phyloP scores from a whole-genome alignment of 2,329 filamentous ascomycete species.

The Cladosporium sp. region DNA sequence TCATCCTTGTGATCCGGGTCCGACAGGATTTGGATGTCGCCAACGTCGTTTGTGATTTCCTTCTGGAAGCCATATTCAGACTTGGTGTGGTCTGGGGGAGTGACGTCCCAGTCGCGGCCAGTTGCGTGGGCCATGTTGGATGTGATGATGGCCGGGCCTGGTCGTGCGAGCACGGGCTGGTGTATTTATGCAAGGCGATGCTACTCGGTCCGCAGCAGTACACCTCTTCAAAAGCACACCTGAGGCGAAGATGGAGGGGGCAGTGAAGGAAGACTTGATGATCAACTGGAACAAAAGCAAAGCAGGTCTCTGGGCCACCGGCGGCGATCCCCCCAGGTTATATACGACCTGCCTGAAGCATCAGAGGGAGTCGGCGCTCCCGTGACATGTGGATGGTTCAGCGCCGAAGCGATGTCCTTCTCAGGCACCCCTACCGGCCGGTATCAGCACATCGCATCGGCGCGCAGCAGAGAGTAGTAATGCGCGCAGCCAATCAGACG shows the following conservation, averaged over 20 bases:
- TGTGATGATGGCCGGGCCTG: neutral
- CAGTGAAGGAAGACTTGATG: neutral
- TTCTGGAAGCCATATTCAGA: slow-evolving; percentile 13
- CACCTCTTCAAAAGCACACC: neutral
- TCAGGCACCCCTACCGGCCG: slow-evolving; percentile 12
- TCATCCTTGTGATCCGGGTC: slow-evolving; percentile 21
- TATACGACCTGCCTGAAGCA: slow-evolving; percentile 13
- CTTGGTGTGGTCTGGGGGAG: slow-evolving; percentile 5
- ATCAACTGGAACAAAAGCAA: slow-evolving; percentile 5
- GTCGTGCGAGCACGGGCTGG: neutral
- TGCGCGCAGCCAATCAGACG: neutral
- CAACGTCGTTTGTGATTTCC: neutral
- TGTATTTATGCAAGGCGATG: neutral
- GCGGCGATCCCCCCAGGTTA: slow-evolving; percentile 12
- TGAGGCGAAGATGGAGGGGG: neutral
- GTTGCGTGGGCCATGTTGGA: slow-evolving; percentile 9
- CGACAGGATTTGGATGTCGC: slow-evolving; percentile 14
- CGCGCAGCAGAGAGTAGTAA: slow-evolving; percentile 1
- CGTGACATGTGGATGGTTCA: slow-evolving; percentile 10
- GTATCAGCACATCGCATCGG: slow-evolving; percentile 3
- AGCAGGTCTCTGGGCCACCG: neutral
- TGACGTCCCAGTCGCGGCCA: slow-evolving; percentile 12
- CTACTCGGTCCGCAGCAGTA: neutral
- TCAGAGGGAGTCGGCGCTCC: slow-evolving; percentile 2
- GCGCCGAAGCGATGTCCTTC: neutral